Evolutionary conservation across 2,329 filamentous ascomycete species (phyloP).

Genomic region (Sporothrix schenckii): DNA sequence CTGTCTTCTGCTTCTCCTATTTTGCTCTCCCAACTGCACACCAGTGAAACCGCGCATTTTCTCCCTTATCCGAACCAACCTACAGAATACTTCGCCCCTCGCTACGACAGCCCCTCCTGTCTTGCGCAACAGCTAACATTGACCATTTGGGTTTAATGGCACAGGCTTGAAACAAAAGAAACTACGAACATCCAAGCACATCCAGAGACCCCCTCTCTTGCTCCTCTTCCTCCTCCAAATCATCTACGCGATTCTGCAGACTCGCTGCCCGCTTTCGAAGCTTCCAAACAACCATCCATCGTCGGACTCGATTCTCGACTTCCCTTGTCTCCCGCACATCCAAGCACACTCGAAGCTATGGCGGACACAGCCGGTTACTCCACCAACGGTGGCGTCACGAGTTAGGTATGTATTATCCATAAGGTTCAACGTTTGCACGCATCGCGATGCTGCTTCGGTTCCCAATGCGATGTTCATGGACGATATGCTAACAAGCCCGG

Average conservation of each 20-base stretch:
- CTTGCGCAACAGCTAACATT: conserved; percentile 27
- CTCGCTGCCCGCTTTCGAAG: background rate
- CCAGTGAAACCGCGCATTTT: background rate
- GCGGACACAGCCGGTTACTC: conserved; percentile 48
- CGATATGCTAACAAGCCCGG: background rate
- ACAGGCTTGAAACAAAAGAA: conserved; percentile 31
- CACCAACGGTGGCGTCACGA: conserved; percentile 54
- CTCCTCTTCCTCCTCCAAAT: background rate
- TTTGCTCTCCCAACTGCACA: background rate
- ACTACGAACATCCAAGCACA: conserved; percentile 24
- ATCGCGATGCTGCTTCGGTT: background rate
- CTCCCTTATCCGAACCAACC: background rate
- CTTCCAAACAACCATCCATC: conserved; percentile 16
- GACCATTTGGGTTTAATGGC: conserved; percentile 28
- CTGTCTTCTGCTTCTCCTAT: background rate
- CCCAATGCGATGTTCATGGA: background rate
- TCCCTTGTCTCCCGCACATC: background rate
- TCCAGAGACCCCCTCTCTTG: conserved; percentile 24
- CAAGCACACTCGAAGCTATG: conserved; percentile 43
- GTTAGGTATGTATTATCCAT: conserved; percentile 52
- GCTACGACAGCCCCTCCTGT: background rate
- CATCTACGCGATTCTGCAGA: background rate
- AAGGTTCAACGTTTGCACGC: background rate
- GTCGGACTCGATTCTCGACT: background rate
- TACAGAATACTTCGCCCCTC: conserved; percentile 10